A percentile compares a stretch with the other conserved stretches of the same genome.
phyloP scores from a whole-genome alignment of 1,284 basidiomycete genomes.

The Naganishia sp. region DNA sequence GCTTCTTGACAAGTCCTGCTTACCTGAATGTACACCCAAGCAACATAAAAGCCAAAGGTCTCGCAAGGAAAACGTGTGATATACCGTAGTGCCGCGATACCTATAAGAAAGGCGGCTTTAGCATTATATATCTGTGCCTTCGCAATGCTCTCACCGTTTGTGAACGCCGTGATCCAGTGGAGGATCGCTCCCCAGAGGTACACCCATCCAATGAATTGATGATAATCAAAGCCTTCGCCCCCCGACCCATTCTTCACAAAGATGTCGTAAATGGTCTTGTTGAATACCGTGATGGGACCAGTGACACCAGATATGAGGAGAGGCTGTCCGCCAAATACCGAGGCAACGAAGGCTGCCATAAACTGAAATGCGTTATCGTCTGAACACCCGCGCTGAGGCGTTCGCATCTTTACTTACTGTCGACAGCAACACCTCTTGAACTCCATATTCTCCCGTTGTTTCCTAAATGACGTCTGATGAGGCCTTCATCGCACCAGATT shows the following conservation, averaged over 20 bases:
- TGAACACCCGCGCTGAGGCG: conserved; percentile 36
- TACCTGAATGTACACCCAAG: conserved; percentile 66
- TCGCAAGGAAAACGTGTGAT: conserved; percentile 89
- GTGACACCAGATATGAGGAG: conserved; percentile 93
- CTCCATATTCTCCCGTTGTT: conserved; percentile 84
- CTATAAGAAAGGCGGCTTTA: background rate
- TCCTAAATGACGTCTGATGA: conserved; percentile 51
- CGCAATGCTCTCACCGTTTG: conserved; percentile 66
- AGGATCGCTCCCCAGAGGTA: conserved; percentile 91
- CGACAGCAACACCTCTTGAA: conserved; percentile 71
- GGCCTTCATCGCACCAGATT: background rate
- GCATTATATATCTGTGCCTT: background rate
- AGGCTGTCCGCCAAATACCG: conserved; percentile 85
- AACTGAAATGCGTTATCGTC: conserved; percentile 58
- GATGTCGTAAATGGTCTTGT: conserved; percentile 85
- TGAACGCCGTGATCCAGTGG: conserved; percentile 81
- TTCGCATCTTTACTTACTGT: conserved; percentile 40
- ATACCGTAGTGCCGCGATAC: conserved; percentile 65
- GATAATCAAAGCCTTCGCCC: conserved; percentile 65
- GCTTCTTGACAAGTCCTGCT: background rate
- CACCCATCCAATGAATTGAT: conserved; percentile 88
- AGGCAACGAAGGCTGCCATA: conserved; percentile 89
- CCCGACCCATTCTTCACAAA: conserved; percentile 52
- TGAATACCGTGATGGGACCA: conserved; percentile 85
- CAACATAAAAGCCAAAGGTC: conserved; percentile 89